phyloP scores from a whole-genome alignment of 2,329 filamentous ascomycete species.

The Podosphaera aphanis region DNA sequence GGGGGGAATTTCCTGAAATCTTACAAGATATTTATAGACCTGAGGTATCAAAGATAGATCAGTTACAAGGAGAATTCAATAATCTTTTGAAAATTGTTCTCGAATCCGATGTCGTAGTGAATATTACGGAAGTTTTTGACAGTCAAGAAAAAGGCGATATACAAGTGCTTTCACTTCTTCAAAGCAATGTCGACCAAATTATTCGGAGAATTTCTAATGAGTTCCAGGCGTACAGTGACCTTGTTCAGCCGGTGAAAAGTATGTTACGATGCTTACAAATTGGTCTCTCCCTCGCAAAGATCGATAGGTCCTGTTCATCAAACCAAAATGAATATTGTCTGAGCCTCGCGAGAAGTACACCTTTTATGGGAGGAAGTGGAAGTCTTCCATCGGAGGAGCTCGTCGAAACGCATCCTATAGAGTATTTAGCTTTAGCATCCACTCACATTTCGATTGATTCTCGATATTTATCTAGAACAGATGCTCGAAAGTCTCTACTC shows the following conservation, averaged over 20 bases:
- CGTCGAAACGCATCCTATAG: conserved; percentile 16
- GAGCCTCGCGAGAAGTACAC: conserved; percentile 23
- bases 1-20: conserved; percentile 44
- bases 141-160: conserved; percentile 20
- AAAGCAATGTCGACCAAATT: conserved; percentile 41
- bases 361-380: conserved; percentile 28
- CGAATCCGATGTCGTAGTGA: conserved; percentile 5
- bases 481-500: conserved; percentile 31
- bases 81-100: conserved; percentile 36
- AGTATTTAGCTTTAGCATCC: conserved; percentile 27
- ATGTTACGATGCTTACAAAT: conserved; percentile 60
- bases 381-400: conserved; percentile 3
- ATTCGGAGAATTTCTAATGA: conserved; percentile 42
- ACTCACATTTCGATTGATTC: conserved; percentile 25
- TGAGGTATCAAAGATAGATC: conserved; percentile 36
- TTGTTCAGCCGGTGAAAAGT: conserved; percentile 53
- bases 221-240: conserved; percentile 65
- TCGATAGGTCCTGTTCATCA: conserved; percentile 3
- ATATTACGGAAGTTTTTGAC: conserved; percentile 7
- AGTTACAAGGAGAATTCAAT: conserved; percentile 63
- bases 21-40: conserved; percentile 50
- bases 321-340: conserved; percentile 3
- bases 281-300: conserved; percentile 39
- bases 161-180: conserved; percentile 20
- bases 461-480: conserved; percentile 18